Percentiles rank a stretch among this genome's conserved stretches.
phyloP scores from a whole-genome alignment of 2,329 filamentous ascomycete genomes.

The Geosmithia flava region DNA sequence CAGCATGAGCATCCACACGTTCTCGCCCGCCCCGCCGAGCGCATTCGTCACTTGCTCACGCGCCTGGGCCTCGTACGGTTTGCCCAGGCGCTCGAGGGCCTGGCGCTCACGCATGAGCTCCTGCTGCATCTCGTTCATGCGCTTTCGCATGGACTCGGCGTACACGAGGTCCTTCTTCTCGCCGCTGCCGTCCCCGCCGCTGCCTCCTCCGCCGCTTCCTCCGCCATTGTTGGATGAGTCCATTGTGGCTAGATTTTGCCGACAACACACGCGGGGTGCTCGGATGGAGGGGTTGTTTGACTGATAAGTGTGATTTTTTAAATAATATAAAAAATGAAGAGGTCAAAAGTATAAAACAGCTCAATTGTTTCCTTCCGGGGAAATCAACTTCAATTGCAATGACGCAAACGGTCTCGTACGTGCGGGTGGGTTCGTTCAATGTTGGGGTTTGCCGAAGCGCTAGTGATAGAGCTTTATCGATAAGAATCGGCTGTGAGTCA shows the following conservation, averaged over 20 bases:
- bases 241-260: not conserved
- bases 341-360: not conserved
- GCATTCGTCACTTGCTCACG: not conserved
- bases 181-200: not conserved
- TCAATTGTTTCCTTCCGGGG: not conserved
- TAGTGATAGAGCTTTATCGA: not conserved
- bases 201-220: not conserved
- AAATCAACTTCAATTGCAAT: not conserved
- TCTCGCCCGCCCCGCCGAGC: not conserved
- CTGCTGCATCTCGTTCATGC: not conserved
- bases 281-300: too few relatives aligned
- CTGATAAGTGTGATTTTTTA: too few relatives aligned
- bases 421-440: too few relatives aligned
- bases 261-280: not conserved
- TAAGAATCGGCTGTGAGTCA: not conserved
- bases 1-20: not conserved
- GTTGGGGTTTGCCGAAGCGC: not conserved
- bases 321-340: too few relatives aligned
- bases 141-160: not conserved
- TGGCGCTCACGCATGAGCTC: not conserved
- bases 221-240: not conserved
- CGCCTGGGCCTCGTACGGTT: slow-evolving; percentile 1
- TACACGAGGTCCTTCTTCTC: not conserved
- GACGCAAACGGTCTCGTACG: not conserved
- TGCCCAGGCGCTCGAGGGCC: not conserved